Evolutionary conservation across 2,329 filamentous ascomycete species (phyloP), one percentile per base, ranked within the genome.

Genomic region (Penicillium sp.): DNA sequence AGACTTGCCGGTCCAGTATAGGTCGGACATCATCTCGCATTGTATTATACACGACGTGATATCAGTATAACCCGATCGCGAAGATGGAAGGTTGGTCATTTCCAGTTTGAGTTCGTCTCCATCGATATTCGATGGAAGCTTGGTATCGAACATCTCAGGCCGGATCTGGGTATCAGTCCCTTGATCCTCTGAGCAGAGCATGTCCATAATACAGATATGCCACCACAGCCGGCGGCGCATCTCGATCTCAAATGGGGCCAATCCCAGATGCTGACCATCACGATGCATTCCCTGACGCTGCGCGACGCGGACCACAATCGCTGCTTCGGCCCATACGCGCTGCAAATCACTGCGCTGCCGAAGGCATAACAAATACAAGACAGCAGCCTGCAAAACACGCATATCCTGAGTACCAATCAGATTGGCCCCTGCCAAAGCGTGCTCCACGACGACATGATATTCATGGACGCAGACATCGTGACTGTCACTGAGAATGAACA

Each of bases 221-320:
- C 67, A 71, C 67, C 68, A 70, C 7, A 70, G 29, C 7, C 66
- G 58, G 23, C 68, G 65, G 4, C 67, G 63, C 29, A 70, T 65
- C 37, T 70, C 68, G 4, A 53, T 56, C 1, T 67, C 59, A 11
- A 68, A 69, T 0, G 54, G 55, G 11, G 35, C 42, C 6, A 59
- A 18, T 15, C 31, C 33, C 12, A 51, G 37, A 6, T 51, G 46
- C 20, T 31, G 14, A 2, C 57, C 59, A 44, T 61, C 59, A 1
- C 44, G 42, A 23, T 61, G 54, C 4, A 61, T 15, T 3, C 53
- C 31, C 23, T 57, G 43, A 5, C 52, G 42, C 33, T 59, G 56
- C 12, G 56, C 56, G 5, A 61, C 27, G 1, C 56, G 54, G 18
- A 59, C 51, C 14, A 59, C 45, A 8, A 59, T 31, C 2, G 59